Evolutionary conservation across 495 filamentous ascomycete species (phyloP).

Genomic region (Hypomontagnella monticulosa): DNA sequence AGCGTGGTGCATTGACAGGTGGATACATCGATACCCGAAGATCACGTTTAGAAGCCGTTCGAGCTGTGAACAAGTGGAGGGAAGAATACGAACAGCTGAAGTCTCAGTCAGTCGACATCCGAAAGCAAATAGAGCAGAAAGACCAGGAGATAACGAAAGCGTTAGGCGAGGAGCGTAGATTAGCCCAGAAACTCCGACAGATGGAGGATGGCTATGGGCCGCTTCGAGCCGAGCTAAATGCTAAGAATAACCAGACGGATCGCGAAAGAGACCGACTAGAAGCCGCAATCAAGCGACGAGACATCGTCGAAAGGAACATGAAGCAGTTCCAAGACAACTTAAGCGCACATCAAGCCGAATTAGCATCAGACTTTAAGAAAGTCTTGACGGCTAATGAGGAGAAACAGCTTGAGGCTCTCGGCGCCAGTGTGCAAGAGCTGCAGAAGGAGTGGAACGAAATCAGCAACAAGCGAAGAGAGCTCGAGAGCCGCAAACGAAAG

Average conservation of each 20-base stretch:
- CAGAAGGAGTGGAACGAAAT: conserved; percentile 78
- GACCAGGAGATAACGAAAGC: conserved; percentile 89
- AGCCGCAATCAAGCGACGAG: conserved; percentile 69
- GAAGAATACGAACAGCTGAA: conserved; percentile 75
- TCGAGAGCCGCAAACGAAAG: conserved; percentile 78
- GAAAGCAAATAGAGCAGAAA: conserved; percentile 72
- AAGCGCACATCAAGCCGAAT: conserved; percentile 76
- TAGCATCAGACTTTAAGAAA: conserved; percentile 91
- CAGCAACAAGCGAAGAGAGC: conserved; percentile 74
- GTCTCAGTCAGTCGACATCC: conserved; percentile 51
- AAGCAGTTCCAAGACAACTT: conserved; percentile 79
- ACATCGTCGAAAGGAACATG: conserved; percentile 79
- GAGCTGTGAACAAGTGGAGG: conserved; percentile 76
- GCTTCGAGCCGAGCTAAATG: conserved; percentile 74
- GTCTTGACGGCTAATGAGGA: conserved; percentile 85
- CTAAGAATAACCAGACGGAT: conserved; percentile 75
- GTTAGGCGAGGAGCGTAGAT: conserved; percentile 80
- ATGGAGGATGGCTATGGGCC: conserved; percentile 86
- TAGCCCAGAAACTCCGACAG: conserved; percentile 80
- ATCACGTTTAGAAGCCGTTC: conserved; percentile 85
- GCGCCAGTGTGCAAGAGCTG: conserved; percentile 72
- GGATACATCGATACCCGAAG: conserved; percentile 86
- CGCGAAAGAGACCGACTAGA: conserved; percentile 79
- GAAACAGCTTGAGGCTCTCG: conserved; percentile 76
- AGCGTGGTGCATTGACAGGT: conserved; percentile 92